Percentiles rank a stretch among this genome's conserved stretches.
These are phyloP conservation scores for Malassezia sp. DNA, from an alignment of 1,284 basidiomycete species.

Conservation along the genomic window DNA sequence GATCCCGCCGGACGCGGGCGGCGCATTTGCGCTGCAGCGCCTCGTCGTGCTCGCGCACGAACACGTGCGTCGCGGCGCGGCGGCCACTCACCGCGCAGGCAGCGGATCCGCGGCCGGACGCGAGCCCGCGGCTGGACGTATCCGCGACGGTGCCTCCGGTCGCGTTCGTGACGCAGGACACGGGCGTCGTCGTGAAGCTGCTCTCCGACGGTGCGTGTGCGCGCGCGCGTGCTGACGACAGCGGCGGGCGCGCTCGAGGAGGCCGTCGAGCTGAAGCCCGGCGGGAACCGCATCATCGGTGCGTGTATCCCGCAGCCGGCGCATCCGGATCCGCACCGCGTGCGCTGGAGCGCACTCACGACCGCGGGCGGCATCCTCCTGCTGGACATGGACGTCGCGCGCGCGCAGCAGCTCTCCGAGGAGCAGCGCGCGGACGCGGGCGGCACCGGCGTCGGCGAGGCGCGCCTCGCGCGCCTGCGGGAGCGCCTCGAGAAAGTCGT, in stretches of 20 bases:
- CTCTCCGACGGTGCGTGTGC: slow-evolving; percentile 18
- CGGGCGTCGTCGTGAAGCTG: slow-evolving; percentile 29
- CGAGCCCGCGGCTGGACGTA: slow-evolving; percentile 26
- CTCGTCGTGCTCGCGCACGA: slow-evolving; percentile 11
- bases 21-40: not conserved
- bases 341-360: slow-evolving; percentile 37
- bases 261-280: slow-evolving; percentile 40
- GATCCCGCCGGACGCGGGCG: slow-evolving; percentile 4
- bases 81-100: no score
- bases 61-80: slow-evolving; percentile 3
- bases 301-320: slow-evolving; percentile 18
- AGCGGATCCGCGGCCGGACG: slow-evolving; percentile 30
- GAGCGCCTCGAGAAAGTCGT: slow-evolving; percentile 78
- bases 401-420: slow-evolving; percentile 18
- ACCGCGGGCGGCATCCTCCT: slow-evolving; percentile 31
- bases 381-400: slow-evolving; percentile 24
- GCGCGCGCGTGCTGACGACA: slow-evolving; percentile 45
- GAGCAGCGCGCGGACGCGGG: slow-evolving; percentile 12
- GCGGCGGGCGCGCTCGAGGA: slow-evolving; percentile 42
- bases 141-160: slow-evolving; percentile 25
- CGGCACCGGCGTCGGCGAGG: slow-evolving; percentile 21
- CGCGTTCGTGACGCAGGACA: slow-evolving; percentile 33
- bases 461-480: slow-evolving; percentile 55
- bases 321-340: not conserved
- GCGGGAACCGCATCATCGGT: slow-evolving; percentile 42